Conservation (phyloP, 306 rosid genomes). For the Sesbania bispinosa region DNA sequence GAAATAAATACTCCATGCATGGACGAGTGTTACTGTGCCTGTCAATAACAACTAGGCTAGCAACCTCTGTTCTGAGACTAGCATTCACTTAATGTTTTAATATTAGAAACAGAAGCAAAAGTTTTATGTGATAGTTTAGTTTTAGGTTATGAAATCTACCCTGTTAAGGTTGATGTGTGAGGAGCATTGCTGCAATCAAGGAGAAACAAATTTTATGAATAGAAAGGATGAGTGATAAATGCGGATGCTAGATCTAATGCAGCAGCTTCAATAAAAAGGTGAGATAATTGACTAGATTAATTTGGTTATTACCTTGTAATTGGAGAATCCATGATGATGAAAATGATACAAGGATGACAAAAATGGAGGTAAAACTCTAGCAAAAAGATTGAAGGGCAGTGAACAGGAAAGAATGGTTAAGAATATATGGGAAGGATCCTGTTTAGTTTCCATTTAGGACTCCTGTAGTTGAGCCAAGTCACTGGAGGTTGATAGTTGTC, state of each 20-base stretch:
- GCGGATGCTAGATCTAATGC: background rate
- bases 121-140: background rate
- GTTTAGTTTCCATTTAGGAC: conserved; percentile 6
- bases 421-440: background rate
- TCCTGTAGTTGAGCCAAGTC: background rate
- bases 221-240: background rate
- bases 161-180: background rate
- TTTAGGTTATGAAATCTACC: background rate
- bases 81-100: background rate
- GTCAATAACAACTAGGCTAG: background rate
- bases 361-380: background rate
- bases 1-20: background rate
- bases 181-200: background rate
- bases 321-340: background rate
- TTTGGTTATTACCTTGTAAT: background rate
- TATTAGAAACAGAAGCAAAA: background rate
- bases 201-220: background rate
- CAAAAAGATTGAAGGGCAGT: background rate
- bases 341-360: background rate
- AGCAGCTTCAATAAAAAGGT: background rate
- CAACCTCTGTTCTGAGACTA: background rate
- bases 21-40: background rate
- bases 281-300: background rate
- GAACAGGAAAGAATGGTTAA: background rate
- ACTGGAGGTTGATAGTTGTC: background rate